These are phyloP conservation scores for Coemansia sp. DNA, from an alignment of 192 early-diverging fungal genomes.

Conservation along the genomic window DNA sequence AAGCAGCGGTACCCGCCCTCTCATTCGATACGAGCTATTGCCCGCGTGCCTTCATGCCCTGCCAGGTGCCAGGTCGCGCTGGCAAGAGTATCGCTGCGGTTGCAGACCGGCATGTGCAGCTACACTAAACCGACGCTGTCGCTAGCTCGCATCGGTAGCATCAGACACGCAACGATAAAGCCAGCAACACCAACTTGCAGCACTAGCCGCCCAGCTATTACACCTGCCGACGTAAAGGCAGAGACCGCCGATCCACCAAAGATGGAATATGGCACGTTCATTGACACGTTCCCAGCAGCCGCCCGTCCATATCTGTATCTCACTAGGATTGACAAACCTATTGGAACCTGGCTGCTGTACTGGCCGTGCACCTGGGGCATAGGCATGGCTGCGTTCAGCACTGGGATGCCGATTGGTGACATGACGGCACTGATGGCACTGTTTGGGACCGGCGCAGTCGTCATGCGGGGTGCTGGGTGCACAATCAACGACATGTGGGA, in stretches of 20 bases:
- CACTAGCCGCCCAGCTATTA: too few species aligned
- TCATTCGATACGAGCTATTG: background rate
- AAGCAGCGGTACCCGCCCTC: too few species aligned
- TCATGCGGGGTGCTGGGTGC: conserved; percentile 96
- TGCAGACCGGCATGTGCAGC: background rate
- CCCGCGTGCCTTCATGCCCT: background rate
- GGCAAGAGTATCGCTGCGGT: background rate
- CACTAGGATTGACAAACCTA: conserved; percentile 82
- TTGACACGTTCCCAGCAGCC: conserved; percentile 54
- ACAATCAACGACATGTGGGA: conserved; percentile 98
- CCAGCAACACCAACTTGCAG: background rate
- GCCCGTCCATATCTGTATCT: conserved; percentile 71
- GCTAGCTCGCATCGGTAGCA: background rate
- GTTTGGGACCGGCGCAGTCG: conserved; percentile 79
- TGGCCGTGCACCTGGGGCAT: conserved; percentile 88
- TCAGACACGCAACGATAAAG: background rate
- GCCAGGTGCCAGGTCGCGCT: background rate
- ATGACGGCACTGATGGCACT: conserved; percentile 67
- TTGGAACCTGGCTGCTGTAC: conserved; percentile 87
- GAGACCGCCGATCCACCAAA: background rate
- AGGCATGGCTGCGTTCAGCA: conserved; percentile 61
- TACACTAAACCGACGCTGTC: background rate
- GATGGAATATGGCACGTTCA: conserved; percentile 42
- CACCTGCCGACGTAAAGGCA: too few species aligned
- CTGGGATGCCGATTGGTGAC: conserved; percentile 49